Evolutionary conservation across 2,329 filamentous ascomycete genomes (phyloP).

Genomic region (Clonostachys byssicola): DNA sequence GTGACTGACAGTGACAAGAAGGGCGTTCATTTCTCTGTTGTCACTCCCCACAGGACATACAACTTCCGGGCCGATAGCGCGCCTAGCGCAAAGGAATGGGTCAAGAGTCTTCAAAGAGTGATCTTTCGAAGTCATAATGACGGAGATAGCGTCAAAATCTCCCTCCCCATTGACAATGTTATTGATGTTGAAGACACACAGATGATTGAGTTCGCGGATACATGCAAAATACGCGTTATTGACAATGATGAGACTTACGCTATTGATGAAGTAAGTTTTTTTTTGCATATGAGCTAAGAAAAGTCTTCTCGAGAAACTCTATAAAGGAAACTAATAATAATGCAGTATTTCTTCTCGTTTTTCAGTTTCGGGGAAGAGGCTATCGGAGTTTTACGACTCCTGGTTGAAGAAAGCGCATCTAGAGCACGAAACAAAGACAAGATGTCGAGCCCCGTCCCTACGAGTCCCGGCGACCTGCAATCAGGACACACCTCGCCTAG

Average conservation of each 20-base stretch:
- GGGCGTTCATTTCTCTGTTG: constrained; percentile 71
- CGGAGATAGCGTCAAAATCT: constrained; percentile 95
- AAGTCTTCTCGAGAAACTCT: too few relatives aligned
- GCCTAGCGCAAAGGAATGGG: constrained; percentile 91
- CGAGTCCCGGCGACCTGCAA: too few relatives aligned
- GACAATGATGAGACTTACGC: constrained; percentile 93
- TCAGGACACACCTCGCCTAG: too few relatives aligned
- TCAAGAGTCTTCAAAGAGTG: constrained; percentile 86
- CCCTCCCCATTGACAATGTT: constrained; percentile 80
- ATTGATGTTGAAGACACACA: constrained; percentile 90
- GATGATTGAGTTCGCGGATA: constrained; percentile 88
- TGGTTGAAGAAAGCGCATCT: constrained; percentile 53
- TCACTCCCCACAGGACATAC: constrained; percentile 78
- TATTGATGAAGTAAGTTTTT: constrained; percentile 73
- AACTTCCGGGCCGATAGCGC: constrained; percentile 86
- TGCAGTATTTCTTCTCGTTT: constrained; percentile 92
- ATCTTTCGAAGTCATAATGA: constrained; percentile 96
- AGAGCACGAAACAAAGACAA: neutral
- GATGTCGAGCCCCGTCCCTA: too few relatives aligned
- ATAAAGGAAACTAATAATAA: neutral
- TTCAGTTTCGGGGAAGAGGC: constrained; percentile 84
- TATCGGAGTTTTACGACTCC: constrained; percentile 68
- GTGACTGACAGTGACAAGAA: constrained; percentile 76
- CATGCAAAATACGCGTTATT: constrained; percentile 87
- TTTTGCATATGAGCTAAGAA: too few relatives aligned